Percentiles rank a stretch among this genome's conserved stretches.
Evolutionary conservation across 768 basidiomycete species (phyloP).

Genomic region (Suillus americanus): DNA sequence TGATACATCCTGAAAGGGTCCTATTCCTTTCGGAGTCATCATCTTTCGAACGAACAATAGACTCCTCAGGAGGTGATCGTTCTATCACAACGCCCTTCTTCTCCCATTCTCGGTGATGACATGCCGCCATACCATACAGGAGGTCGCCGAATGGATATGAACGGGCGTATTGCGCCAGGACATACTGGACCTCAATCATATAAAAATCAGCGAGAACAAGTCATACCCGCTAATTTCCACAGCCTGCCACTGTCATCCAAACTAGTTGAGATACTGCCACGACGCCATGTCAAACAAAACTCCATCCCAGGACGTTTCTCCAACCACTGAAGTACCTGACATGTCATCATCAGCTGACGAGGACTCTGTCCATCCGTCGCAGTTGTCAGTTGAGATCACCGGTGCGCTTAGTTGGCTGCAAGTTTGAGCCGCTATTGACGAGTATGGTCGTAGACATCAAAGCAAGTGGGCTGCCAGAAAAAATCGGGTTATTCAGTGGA

Average conservation of each 20-base stretch:
- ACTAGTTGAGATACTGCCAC: background rate
- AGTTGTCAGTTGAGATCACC: conserved; percentile 30
- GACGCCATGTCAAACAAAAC: background rate
- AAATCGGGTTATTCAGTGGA: conserved; percentile 30
- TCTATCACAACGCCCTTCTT: conserved; percentile 1
- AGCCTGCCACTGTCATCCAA: background rate
- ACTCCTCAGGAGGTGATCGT: conserved; percentile 2
- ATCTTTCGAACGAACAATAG: background rate
- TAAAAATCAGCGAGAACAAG: background rate
- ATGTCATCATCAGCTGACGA: background rate
- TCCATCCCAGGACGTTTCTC: background rate
- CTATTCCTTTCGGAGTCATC: background rate
- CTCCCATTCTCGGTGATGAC: conserved; percentile 1
- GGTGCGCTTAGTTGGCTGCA: conserved; percentile 8
- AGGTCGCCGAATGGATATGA: conserved; percentile 2
- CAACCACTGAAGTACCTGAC: background rate
- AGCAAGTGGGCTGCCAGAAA: conserved; percentile 33
- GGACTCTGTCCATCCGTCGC: background rate
- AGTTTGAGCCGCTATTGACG: background rate
- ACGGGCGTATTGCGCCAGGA: background rate
- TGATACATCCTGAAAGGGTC: background rate
- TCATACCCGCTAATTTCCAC: background rate
- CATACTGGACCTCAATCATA: background rate
- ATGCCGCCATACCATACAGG: background rate
- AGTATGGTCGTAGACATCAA: conserved; percentile 26